A percentile compares a stretch with the other conserved stretches of the same genome.
These are phyloP conservation scores for Elsinoe fawcettii DNA, from an alignment of 2,329 filamentous ascomycete species.

Conservation along the genomic window DNA sequence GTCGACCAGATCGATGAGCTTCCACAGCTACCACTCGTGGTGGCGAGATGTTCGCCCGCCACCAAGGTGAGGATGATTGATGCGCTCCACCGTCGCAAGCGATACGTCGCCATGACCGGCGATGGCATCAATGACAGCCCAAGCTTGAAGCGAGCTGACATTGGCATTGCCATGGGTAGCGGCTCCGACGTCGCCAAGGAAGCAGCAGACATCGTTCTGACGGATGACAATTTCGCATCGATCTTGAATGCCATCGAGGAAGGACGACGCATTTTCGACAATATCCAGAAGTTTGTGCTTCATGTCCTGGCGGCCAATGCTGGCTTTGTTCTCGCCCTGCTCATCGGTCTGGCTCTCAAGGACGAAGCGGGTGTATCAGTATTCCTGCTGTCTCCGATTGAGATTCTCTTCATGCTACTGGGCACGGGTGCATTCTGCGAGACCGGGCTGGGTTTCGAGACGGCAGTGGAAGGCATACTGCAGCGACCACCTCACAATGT, in stretches of 20 bases:
- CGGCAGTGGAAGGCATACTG: slow-evolving; percentile 69
- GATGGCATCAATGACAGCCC: slow-evolving; percentile 84
- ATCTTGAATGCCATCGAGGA: slow-evolving; percentile 76
- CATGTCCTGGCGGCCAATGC: slow-evolving; percentile 75
- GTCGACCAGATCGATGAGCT: slow-evolving; percentile 68
- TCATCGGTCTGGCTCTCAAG: slow-evolving; percentile 72
- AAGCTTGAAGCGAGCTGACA: slow-evolving; percentile 70
- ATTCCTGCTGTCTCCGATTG: slow-evolving; percentile 73
- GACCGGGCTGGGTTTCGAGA: slow-evolving; percentile 77
- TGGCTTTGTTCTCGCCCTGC: slow-evolving; percentile 69
- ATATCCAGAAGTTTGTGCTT: slow-evolving; percentile 78
- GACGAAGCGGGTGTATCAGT: slow-evolving; percentile 63
- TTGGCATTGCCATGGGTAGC: slow-evolving; percentile 86
- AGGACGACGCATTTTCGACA: slow-evolving; percentile 75
- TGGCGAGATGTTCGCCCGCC: slow-evolving; percentile 74
- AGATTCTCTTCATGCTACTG: slow-evolving; percentile 94
- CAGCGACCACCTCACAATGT: slow-evolving; percentile 69
- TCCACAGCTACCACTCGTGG: slow-evolving; percentile 68
- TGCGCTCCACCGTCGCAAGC: slow-evolving; percentile 66
- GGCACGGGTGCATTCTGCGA: slow-evolving; percentile 80
- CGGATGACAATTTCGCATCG: slow-evolving; percentile 81
- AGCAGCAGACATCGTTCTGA: slow-evolving; percentile 74
- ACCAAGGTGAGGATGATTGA: slow-evolving; percentile 91
- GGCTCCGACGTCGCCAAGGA: slow-evolving; percentile 77
- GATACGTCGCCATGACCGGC: slow-evolving; percentile 60